phyloP scores from a whole-genome alignment of 164 flowering plant species.

The Vitis riparia region DNA sequence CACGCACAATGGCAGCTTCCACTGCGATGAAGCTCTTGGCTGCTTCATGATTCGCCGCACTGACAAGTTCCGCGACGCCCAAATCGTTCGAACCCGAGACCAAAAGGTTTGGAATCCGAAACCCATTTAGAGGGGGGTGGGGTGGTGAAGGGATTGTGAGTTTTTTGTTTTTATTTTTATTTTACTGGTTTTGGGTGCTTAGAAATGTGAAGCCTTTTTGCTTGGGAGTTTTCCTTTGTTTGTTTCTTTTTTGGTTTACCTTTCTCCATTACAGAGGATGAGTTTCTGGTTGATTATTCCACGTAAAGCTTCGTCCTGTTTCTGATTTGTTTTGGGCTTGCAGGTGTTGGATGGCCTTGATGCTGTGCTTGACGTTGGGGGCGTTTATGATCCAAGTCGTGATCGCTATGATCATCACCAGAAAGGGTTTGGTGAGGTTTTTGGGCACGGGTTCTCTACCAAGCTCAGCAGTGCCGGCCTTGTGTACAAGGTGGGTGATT shows the following conservation, averaged over 20 bases:
- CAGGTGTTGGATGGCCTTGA: constrained; percentile 48
- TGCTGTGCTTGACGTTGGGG: constrained; percentile 58
- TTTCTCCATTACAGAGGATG: not conserved
- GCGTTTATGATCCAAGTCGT: constrained; percentile 41
- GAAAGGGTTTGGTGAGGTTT: constrained; percentile 47
- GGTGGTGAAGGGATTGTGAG: no score
- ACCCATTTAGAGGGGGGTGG: not conserved
- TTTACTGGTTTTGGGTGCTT: no score
- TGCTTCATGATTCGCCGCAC: constrained; percentile 98
- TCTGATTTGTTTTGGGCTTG: not conserved
- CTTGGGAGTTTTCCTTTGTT: no score
- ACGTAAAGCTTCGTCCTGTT: no score
- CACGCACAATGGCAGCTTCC: constrained; percentile 97
- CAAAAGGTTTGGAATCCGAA: constrained; percentile 42
- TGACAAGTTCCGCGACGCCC: constrained; percentile 61
- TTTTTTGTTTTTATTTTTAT: no score
- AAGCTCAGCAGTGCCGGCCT: constrained; percentile 60
- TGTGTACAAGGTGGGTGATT: constrained; percentile 40
- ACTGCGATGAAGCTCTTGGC: constrained; percentile 98
- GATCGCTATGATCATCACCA: constrained; percentile 57
- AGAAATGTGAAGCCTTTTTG: not conserved
- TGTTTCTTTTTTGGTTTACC: no score
- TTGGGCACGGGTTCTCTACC: constrained; percentile 45
- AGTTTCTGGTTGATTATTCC: not conserved
- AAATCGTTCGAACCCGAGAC: constrained; percentile 82